phyloP scores from a whole-genome alignment of 1,139 yeast species.

The Magnusiomyces fungicola region DNA sequence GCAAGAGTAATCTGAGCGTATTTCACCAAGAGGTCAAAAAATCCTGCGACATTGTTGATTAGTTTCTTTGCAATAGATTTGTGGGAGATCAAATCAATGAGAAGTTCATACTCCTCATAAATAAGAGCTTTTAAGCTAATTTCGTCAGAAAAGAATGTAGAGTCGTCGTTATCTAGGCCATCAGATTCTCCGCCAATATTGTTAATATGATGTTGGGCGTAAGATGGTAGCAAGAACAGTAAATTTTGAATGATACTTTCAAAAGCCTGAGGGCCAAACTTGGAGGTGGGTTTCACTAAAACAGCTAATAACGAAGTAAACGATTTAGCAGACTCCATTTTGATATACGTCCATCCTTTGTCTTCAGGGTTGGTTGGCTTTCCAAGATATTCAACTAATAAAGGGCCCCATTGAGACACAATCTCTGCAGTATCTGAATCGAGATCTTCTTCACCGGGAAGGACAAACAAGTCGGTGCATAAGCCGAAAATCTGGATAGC shows the following conservation, averaged over 20 bases:
- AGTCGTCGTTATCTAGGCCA: not conserved
- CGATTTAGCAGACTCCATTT: slow-evolving; percentile 9
- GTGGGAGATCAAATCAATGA: slow-evolving; percentile 9
- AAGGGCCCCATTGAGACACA: slow-evolving; percentile 26
- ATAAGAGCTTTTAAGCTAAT: slow-evolving; percentile 9
- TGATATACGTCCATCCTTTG: slow-evolving; percentile 5
- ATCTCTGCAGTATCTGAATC: slow-evolving; percentile 20
- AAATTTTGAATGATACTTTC: slow-evolving; percentile 6
- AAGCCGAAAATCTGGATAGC: slow-evolving; percentile 30
- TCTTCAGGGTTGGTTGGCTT: slow-evolving; percentile 8
- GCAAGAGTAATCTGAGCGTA: slow-evolving; percentile 28
- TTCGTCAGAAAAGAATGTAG: not conserved
- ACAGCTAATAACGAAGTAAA: slow-evolving; percentile 6
- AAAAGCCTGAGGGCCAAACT: slow-evolving; percentile 3
- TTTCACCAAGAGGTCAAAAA: slow-evolving; percentile 17
- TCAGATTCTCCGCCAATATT: slow-evolving; percentile 1
- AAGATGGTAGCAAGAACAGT: not conserved
- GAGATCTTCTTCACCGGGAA: slow-evolving; percentile 24
- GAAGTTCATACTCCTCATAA: slow-evolving; percentile 15
- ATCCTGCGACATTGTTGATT: slow-evolving; percentile 8
- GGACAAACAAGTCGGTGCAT: slow-evolving; percentile 30
- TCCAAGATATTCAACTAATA: slow-evolving; percentile 18
- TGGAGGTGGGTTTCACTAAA: slow-evolving; percentile 4
- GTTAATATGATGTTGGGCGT: slow-evolving; percentile 4
- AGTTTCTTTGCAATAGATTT: slow-evolving; percentile 8